Conservation (phyloP, 148 eudicot genomes). For the Persicaria maculosa region DNA sequence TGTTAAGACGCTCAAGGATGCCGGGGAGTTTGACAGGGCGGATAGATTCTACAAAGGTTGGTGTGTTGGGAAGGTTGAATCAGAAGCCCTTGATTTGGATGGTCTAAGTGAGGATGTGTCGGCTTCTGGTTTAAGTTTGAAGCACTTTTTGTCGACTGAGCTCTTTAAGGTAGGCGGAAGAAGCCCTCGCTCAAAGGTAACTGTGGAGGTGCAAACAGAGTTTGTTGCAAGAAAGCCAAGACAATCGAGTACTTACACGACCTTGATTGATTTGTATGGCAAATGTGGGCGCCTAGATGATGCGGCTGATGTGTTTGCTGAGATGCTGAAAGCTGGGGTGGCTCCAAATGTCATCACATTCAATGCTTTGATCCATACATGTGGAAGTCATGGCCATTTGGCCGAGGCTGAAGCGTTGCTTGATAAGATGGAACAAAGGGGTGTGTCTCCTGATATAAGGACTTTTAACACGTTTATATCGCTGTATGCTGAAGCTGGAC, state of each 20-base stretch:
- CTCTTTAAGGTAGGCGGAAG: constrained; percentile 75
- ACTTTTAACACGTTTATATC: constrained; percentile 76
- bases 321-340: constrained; percentile 72
- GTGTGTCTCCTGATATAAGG: constrained; percentile 63
- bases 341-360: constrained; percentile 60
- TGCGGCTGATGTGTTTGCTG: constrained; percentile 69
- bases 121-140: constrained; percentile 36
- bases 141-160: constrained; percentile 65
- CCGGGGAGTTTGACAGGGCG: constrained; percentile 60
- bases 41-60: constrained; percentile 75
- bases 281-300: constrained; percentile 74
- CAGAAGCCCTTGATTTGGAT: constrained; percentile 49
- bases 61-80: constrained; percentile 60
- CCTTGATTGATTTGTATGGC: constrained; percentile 84
- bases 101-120: constrained; percentile 30
- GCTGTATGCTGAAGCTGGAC: constrained; percentile 56
- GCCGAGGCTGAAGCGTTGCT: constrained; percentile 76
- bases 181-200: constrained; percentile 15
- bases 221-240: constrained; percentile 38
- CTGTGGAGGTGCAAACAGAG: constrained; percentile 23
- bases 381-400: constrained; percentile 74
- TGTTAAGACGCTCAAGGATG: constrained; percentile 70
- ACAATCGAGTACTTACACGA: constrained; percentile 63
- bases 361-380: constrained; percentile 74
- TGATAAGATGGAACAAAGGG: constrained; percentile 73